Evolutionary conservation across 768 basidiomycete genomes (phyloP).

Genomic region (Gelatoporia subvermispora): DNA sequence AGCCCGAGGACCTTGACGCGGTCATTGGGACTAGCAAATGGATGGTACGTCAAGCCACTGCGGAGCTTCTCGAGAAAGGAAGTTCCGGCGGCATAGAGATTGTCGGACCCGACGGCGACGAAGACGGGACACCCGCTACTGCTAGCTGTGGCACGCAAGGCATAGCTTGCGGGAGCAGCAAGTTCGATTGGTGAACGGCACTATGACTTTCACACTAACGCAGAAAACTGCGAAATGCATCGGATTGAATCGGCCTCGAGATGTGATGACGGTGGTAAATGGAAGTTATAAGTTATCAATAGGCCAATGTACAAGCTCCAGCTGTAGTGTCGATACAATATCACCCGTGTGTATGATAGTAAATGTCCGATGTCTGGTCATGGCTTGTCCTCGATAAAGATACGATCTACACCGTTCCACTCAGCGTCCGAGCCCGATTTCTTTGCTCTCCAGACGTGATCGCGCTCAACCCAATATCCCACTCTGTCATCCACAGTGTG

Average conservation of each 20-base stretch:
- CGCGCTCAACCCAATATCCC: constrained; percentile 84
- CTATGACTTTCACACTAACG: not conserved
- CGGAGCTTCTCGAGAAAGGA: constrained; percentile 30
- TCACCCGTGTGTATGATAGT: too few relatives aligned
- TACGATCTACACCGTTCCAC: constrained; percentile 73
- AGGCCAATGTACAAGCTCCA: too few relatives aligned
- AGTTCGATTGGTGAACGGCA: constrained; percentile 17
- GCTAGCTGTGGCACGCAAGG: not conserved
- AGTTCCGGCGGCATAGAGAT: constrained; percentile 29
- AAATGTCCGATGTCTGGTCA: constrained; percentile 10
- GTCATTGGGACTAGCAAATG: constrained; percentile 63
- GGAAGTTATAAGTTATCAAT: too few relatives aligned
- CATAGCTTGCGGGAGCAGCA: constrained; percentile 7
- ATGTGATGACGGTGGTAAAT: too few relatives aligned
- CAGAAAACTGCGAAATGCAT: too few relatives aligned
- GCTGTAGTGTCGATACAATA: too few relatives aligned
- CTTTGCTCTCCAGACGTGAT: constrained; percentile 48
- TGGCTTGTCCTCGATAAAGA: constrained; percentile 67
- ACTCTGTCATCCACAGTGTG: constrained; percentile 43
- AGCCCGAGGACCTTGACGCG: constrained; percentile 45
- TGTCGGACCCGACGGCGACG: constrained; percentile 17
- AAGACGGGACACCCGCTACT: not conserved
- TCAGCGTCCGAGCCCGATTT: constrained; percentile 28
- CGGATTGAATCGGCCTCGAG: too few relatives aligned
- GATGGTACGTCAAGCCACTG: constrained; percentile 52